Conservation (phyloP, 768 basidiomycete species). For the Tricholoma matsutake region DNA sequence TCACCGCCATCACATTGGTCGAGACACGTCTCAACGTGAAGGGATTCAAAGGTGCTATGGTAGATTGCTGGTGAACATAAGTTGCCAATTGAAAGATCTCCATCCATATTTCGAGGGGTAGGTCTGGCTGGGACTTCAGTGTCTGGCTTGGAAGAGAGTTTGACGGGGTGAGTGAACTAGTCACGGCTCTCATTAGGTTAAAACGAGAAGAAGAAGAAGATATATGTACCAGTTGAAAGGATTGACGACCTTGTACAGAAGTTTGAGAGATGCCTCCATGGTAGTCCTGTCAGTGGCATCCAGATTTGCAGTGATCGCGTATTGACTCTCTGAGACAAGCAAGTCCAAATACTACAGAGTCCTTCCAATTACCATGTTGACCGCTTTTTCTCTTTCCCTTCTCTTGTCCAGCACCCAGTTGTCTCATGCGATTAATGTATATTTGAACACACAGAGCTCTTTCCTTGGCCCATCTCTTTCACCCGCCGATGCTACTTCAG, state of each 20-base stretch:
- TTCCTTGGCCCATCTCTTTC: constrained; percentile 39
- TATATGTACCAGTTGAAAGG: constrained; percentile 32
- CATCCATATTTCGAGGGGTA: constrained; percentile 52
- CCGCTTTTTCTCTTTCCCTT: constrained; percentile 18
- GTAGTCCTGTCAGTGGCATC: constrained; percentile 4
- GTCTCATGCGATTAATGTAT: constrained; percentile 54
- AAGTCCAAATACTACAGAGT: constrained; percentile 24
- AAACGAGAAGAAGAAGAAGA: constrained; percentile 1
- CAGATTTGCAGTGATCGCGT: background rate
- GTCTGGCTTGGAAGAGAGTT: constrained; percentile 6
- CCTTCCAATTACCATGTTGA: constrained; percentile 22
- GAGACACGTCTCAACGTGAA: constrained; percentile 40
- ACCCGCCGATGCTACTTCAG: constrained; percentile 53
- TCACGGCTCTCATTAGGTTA: constrained; percentile 14
- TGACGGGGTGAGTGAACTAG: constrained; percentile 22
- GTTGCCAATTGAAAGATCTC: constrained; percentile 58
- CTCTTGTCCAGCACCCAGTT: constrained; percentile 35
- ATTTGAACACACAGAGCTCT: constrained; percentile 47
- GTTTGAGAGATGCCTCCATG: constrained; percentile 27
- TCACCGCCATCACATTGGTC: constrained; percentile 43
- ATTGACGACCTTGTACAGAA: constrained; percentile 16
- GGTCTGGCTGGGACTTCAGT: constrained; percentile 26
- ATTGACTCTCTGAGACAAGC: constrained; percentile 22
- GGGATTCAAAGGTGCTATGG: constrained; percentile 45
- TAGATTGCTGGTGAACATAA: constrained; percentile 40